Base-by-base conservation (phyloP, 495 filamentous ascomycete species). In the Tuber microsphaerosporum region DNA sequence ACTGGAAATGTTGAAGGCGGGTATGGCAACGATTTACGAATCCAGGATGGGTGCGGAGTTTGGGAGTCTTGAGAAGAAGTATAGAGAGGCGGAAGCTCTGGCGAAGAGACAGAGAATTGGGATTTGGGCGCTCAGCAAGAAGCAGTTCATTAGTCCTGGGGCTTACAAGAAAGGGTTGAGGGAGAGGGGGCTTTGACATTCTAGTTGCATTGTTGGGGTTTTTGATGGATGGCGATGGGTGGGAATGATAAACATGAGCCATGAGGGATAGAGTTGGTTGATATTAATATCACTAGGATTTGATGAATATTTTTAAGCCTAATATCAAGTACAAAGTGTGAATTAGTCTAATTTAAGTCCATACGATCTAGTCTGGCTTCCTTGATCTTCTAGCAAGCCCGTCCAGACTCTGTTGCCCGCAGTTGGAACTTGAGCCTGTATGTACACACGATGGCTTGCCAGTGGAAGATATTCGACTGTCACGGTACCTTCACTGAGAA, bases 11-110 rank as follows among this genome's bases (percentile, higher is more conserved):
- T 83, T 99, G 77, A 90, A 88, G 84, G 86, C 84, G 41, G 95
- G 95, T 3, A 83, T 95, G 77, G 96, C 94, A 26, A 94, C 92
- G 0, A 90, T 96, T 31, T 82, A 82, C 82, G 95, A 98, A 84
- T 94, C 92, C 34, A 97, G 94, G 84, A 87, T 84, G 16, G 94
- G 93, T 12, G 89, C 90, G 2, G 95, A 98, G 83, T 99, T 95
- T 85, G 95, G 95, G 6, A 74, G 81, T 46, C 83, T 87, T 73
- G 88, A 89, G 76, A 85, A 85, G 73, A 86, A 86, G 74, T 98
- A 97, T 83, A 86, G 89, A 76, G 85, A 84, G 31, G 91, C 91
- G 1, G 94, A 98, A 84, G 87, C 82, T 82, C 84, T 84, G 84
- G 94, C 96, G 3, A 92, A 90, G 86, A 81, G 80, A 78, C 87